Evolutionary conservation across 805 yeast species (phyloP).

Genomic region (Yarrowia porcina): DNA sequence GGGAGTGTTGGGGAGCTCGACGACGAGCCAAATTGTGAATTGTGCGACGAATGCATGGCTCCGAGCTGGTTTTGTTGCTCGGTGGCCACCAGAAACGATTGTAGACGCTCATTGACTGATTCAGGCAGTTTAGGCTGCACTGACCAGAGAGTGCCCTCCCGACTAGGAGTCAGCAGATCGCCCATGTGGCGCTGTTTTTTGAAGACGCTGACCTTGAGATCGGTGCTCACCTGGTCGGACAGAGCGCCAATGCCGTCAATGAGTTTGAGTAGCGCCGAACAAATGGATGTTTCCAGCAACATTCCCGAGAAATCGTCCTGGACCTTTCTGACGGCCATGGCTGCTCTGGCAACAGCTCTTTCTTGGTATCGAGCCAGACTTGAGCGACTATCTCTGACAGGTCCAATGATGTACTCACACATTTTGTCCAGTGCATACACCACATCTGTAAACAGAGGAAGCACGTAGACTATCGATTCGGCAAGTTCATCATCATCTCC

Average conservation of each 20-base stretch:
- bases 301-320: slow-evolving; percentile 63
- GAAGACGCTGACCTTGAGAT: slow-evolving; percentile 52
- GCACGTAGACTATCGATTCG: slow-evolving; percentile 46
- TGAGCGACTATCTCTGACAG: slow-evolving; percentile 35
- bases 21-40: slow-evolving; percentile 30
- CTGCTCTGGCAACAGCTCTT: slow-evolving; percentile 47
- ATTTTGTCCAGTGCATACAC: slow-evolving; percentile 46
- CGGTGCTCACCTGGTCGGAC: slow-evolving; percentile 50
- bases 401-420: slow-evolving; percentile 38
- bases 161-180: slow-evolving; percentile 37
- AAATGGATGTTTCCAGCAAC: slow-evolving; percentile 59
- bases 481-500: slow-evolving; percentile 44
- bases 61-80: not conserved
- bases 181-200: slow-evolving; percentile 49
- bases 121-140: slow-evolving; percentile 31
- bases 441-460: slow-evolving; percentile 55
- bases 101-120: slow-evolving; percentile 31
- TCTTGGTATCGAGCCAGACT: slow-evolving; percentile 35
- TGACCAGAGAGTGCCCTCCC: slow-evolving; percentile 32
- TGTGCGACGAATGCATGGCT: slow-evolving; percentile 25
- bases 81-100: slow-evolving; percentile 28
- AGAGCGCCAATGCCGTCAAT: slow-evolving; percentile 48
- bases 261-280: slow-evolving; percentile 54
- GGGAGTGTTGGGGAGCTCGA: slow-evolving; percentile 35
- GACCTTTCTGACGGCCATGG: slow-evolving; percentile 55